Percentiles rank a stretch among this genome's conserved stretches.
Conservation (phyloP, 2,329 filamentous ascomycete genomes). For the Xylaria sp. region DNA sequence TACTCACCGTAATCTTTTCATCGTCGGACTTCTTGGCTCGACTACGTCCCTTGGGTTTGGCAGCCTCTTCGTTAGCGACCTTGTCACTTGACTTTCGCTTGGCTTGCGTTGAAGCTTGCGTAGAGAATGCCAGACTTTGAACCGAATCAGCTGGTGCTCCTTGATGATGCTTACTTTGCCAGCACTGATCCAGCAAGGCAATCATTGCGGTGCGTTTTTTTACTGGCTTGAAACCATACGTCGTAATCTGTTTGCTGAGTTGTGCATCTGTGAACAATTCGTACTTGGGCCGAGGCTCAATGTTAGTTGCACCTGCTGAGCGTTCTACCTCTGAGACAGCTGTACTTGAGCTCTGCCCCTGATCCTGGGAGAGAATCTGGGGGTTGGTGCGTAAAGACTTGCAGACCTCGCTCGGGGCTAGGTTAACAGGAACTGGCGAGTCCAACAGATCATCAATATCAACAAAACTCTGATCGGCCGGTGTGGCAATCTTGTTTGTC, state of each 20-base stretch:
- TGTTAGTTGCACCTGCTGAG: background rate
- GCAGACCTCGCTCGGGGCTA: constrained; percentile 1
- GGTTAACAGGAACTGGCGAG: constrained; percentile 17
- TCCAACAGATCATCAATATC: constrained; percentile 31
- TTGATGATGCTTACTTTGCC: constrained; percentile 53
- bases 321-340: background rate
- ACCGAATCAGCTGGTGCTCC: constrained; percentile 10
- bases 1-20: background rate
- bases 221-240: constrained; percentile 68
- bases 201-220: constrained; percentile 66
- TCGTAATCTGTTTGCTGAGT: constrained; percentile 55
- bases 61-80: constrained; percentile 5
- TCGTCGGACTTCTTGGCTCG: constrained; percentile 11
- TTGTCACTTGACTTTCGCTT: constrained; percentile 9
- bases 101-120: constrained; percentile 13
- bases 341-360: background rate
- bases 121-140: constrained; percentile 22
- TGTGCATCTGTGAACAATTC: constrained; percentile 57
- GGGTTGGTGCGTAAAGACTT: constrained; percentile 11
- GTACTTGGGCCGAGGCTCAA: constrained; percentile 48
- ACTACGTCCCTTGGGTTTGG: constrained; percentile 15
- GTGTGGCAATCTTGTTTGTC: background rate
- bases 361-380: constrained; percentile 19
- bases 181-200: constrained; percentile 63
- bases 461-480: constrained; percentile 22